Base-by-base conservation (phyloP, 495 filamentous ascomycete species). In the Penicillium soppii region DNA sequence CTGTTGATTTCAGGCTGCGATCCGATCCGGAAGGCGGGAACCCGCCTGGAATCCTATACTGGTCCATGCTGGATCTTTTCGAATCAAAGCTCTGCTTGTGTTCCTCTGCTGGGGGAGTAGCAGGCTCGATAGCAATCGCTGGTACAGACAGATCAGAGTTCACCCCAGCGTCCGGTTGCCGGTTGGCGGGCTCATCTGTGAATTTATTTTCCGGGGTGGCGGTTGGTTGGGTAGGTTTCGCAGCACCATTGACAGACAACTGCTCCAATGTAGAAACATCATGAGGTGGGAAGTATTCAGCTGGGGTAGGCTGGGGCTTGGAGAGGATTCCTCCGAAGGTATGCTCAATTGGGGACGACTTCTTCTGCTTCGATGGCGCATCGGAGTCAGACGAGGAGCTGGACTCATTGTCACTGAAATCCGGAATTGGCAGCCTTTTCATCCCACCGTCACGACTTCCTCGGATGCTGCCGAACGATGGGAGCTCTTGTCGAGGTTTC, bases 391-490 rank as follows among this genome's bases (percentile, higher is more conserved):
- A 73, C 2, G 70, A 73, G 19, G 46, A 51, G 13, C 48, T 69
- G 1, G 72, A 75, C 33, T 70, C 71, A 47, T 67, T 73, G 37
- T 73, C 70, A 45, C 63, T 74, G 39, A 51, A 62, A 17, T 62
- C 47, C n/a, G 65, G 62, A 25, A 58, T 52, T 1, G 42, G 38
- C 17, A 54, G 43, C 1, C 51, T 52, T n/a, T 44, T 39, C 1
- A 58, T 53, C 7, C 53, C 61, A 30, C 65, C 56, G 21, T 75
- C 65, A 13, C 70, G 70, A 27, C 49, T 64, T 16, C 62, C 71
- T 35, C 90, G 80, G 29, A 95, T 77, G 61, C 90, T 92, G 16
- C 89, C 91, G 67, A 96, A 96, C 16, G 86, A 90, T 7, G 91
- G 91, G 16, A 96, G 73, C 1, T 81, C 82, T 5, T 87, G 88